Base-by-base conservation (phyloP, 1,139 yeast species). In the Meyerozyma athensensis region DNA sequence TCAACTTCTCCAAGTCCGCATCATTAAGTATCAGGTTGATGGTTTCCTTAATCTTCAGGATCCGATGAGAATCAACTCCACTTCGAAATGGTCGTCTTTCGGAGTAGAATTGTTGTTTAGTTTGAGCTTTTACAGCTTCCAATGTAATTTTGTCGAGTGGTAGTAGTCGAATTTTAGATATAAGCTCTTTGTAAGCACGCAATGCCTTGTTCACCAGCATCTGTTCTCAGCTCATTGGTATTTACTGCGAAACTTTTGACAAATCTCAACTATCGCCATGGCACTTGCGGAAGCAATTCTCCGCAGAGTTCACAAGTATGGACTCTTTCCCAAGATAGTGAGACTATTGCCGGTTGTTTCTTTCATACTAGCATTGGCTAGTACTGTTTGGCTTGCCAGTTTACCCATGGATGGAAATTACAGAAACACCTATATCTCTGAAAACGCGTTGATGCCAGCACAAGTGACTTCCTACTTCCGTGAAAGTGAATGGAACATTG, bases 361-460 rank as follows among this genome's bases (percentile, higher is more conserved):
- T 1, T 43, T 80, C n/a, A 39, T 81, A 3, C 61, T 83, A 22
- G 75, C 84, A 0, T 12, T 85, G 1, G 58, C 74, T 14, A 87
- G 95, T 28, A 51, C 85, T 4, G 60, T 65, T 0, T 83, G 95
- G 86, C 63, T 92, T 34, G 60, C 77, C n/a, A 57, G 68, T 6
- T 65, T 86, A 38, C 97, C 98, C 0, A 48, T 81, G 49, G 84
- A 84, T 30, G 97, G 96, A 17, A 86, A 86, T 56, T 87, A 69
- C 54, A 69, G 97, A 39, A 65, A 72, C 47, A 86, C 96, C 5
- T 92, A 92, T 56, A 85, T 90, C 16, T 84, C 95, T 7, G 99
- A 94, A 56, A 94, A 92, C 61, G 99, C 99, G 24, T 68, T 94
- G 57, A 81, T 94, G 86, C 97, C 98, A 9, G 90, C 95, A 0